Evolutionary conservation across 2,329 filamentous ascomycete species (phyloP), one percentile per base, ranked within the genome.

Genomic region (Penicillium sp.): DNA sequence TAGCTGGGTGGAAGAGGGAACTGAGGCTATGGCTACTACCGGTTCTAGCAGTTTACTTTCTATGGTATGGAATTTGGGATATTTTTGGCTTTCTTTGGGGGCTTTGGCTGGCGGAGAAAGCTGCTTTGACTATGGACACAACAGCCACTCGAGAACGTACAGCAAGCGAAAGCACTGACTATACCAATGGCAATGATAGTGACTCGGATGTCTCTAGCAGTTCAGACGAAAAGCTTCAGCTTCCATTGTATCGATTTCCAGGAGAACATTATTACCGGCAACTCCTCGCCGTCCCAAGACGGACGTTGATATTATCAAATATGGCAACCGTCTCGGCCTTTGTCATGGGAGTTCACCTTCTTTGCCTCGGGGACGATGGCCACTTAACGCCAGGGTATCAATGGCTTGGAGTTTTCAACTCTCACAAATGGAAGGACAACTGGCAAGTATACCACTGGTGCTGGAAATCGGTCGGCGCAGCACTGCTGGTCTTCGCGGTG

Each of bases 51-150:
- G 12, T 28, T 4, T 61, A 60, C 45, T 64, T 63, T 23, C 57
- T 65, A 8, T 63, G 62, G 61, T 64, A 60, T 48, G 64, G 63
- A 2, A 61, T 59, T 18, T 65, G 63, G 64, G 62, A 64, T 23
- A 56, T 61, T 4, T 63, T 65, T 26, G 58, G 62, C 14, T 64
- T 64, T 18, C 58, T 64, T 35, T 61, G 59, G 55, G 63, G 63
- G 8, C 58, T 65, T 23, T 62, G 58, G 56, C 53, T 65, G 8
- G 63, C 63, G 9, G 60, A 65, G 50, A 51, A 26, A 9, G 56
- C 57, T 2, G 33, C 45, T n/a, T n/a, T n/a, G n/a, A n/a, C n/a
- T n/a, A n/a, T n/a, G n/a, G n/a, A n/a, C n/a, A n/a, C n/a, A n/a
- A n/a, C n/a, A n/a, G n/a, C n/a, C n/a, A n/a, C n/a, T n/a, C n/a